A percentile compares a stretch with the other conserved stretches of the same genome.
Conservation (phyloP, 768 basidiomycete species). For the Leucosporidium creatinivorum region DNA sequence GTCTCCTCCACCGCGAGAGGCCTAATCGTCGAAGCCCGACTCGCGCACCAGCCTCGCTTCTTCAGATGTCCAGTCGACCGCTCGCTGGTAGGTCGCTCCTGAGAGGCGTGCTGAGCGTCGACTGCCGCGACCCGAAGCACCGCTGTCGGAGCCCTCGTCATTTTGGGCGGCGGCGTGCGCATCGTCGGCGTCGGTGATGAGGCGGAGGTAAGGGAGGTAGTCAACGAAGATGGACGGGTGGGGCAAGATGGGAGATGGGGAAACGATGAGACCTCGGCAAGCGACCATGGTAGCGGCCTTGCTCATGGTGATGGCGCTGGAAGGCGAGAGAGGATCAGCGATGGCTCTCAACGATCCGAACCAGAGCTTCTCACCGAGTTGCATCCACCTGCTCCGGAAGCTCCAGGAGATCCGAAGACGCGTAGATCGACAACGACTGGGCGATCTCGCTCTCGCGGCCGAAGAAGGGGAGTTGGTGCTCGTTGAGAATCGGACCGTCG, state of each 20-base stretch:
- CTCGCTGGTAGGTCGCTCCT: neutral
- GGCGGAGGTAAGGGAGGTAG: constrained; percentile 60
- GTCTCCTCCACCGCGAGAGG: neutral
- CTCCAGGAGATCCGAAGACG: no score
- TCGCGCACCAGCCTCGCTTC: neutral
- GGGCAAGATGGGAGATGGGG: constrained; percentile 46
- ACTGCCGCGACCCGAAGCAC: no score
- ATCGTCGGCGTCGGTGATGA: constrained; percentile 64
- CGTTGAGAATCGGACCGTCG: no score
- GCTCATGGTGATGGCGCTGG: constrained; percentile 46
- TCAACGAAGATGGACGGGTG: constrained; percentile 52
- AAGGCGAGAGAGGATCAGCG: constrained; percentile 44
- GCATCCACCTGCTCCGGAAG: no score
- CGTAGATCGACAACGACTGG: no score
- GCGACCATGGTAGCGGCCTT: constrained; percentile 45
- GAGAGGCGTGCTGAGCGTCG: neutral
- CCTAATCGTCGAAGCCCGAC: neutral
- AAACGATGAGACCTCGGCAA: constrained; percentile 46
- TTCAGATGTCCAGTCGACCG: neutral
- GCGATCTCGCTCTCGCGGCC: no score
- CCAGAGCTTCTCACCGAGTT: neutral
- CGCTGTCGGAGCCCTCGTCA: neutral
- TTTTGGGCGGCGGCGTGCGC: constrained; percentile 35
- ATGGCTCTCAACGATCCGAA: constrained; percentile 17
- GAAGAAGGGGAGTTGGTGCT: no score